These are phyloP conservation scores for Pseudogymnoascus sp. DNA, from an alignment of 2,329 filamentous ascomycete species.

Conservation along the genomic window DNA sequence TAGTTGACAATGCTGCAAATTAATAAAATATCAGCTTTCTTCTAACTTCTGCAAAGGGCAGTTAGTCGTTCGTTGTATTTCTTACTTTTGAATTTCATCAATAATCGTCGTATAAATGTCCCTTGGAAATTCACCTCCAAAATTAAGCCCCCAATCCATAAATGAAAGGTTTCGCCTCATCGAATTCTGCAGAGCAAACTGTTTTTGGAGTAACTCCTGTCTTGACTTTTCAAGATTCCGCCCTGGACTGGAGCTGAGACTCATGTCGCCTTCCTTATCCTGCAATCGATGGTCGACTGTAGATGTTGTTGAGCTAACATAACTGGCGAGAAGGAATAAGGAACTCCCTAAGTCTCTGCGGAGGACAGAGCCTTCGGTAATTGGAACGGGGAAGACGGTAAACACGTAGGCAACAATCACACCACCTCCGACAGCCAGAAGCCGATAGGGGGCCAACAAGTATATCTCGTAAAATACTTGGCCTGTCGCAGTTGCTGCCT, in stretches of 20 bases:
- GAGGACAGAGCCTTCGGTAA: constrained; percentile 62
- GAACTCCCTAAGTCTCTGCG: constrained; percentile 59
- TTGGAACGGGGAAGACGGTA: constrained; percentile 66
- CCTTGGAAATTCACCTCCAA: constrained; percentile 61
- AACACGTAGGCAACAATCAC: constrained; percentile 64
- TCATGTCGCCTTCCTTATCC: constrained; percentile 41
- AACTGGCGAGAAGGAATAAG: constrained; percentile 65
- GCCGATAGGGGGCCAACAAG: constrained; percentile 59
- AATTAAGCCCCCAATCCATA: constrained; percentile 59
- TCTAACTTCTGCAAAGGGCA: neutral
- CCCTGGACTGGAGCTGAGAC: constrained; percentile 8
- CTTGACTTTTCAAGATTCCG: constrained; percentile 25
- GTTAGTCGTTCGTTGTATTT: constrained; percentile 11
- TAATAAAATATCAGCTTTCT: neutral
- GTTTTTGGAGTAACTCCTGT: constrained; percentile 50
- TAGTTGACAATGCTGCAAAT: constrained; percentile 52
- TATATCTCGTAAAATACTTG: constrained; percentile 64
- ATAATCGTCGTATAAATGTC: constrained; percentile 14
- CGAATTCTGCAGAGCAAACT: constrained; percentile 54
- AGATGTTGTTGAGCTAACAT: constrained; percentile 63
- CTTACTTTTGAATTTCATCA: constrained; percentile 17
- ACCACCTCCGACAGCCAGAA: constrained; percentile 58
- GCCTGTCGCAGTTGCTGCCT: constrained; percentile 47
- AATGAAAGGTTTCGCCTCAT: constrained; percentile 55
- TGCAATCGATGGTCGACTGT: constrained; percentile 43